phyloP scores from a whole-genome alignment of 768 basidiomycete genomes.

The Tylopilus plumbeoviolaceoides region DNA sequence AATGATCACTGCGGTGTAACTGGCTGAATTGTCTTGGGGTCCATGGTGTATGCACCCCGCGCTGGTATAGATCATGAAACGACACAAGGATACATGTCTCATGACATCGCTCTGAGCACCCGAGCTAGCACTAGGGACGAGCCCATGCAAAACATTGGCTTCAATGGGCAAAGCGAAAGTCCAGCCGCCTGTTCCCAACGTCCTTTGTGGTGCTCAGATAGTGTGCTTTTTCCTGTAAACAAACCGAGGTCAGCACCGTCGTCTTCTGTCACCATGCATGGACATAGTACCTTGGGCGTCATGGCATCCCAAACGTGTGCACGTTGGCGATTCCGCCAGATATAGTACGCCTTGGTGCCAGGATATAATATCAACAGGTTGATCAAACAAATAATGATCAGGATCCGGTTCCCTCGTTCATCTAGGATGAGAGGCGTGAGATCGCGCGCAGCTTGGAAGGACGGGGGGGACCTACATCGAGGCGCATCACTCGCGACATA shows the following conservation, averaged over 20 bases:
- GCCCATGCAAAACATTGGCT: no score
- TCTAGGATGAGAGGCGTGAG: background rate
- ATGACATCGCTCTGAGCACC: background rate
- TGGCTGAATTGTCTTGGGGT: no score
- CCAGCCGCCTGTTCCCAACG: conserved; percentile 53
- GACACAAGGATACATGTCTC: no score
- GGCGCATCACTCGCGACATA: conserved; percentile 58
- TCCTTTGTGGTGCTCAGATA: conserved; percentile 44
- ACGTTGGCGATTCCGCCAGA: conserved; percentile 54
- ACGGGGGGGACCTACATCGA: conserved; percentile 36
- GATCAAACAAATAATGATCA: background rate
- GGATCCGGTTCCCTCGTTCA: background rate
- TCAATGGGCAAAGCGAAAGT: conserved; percentile 61
- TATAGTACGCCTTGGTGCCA: conserved; percentile 49
- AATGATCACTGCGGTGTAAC: no score
- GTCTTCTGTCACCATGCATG: background rate
- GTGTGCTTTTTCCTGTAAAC: conserved; percentile 47
- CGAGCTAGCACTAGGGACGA: no score
- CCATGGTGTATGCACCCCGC: no score
- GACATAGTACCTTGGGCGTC: conserved; percentile 44
- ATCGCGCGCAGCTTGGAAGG: background rate
- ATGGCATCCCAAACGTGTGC: conserved; percentile 55
- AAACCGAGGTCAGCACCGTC: background rate
- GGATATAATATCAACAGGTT: conserved; percentile 51
- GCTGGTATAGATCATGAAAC: no score